A percentile compares a stretch with the other conserved stretches of the same genome.
Conservation (phyloP, 441 rosid genomes). For the Arabidopsis hybrid region DNA sequence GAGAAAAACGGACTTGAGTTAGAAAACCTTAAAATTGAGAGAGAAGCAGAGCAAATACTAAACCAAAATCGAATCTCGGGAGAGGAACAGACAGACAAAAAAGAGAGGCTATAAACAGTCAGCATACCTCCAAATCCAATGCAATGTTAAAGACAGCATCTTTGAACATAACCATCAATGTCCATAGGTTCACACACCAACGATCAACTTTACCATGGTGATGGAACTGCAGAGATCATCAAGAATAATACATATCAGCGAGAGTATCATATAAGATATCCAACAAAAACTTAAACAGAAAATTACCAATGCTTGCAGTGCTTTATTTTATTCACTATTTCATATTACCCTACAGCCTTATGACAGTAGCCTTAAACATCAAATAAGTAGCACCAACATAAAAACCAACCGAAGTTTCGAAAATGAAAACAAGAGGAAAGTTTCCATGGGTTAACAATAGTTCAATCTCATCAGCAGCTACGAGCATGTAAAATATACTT, state of each 20-base stretch:
- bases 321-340: constrained; percentile 5
- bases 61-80: constrained; percentile 6
- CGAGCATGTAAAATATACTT: neutral
- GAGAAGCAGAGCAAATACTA: constrained; percentile 27
- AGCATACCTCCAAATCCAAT: constrained; percentile 63
- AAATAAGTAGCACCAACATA: constrained; percentile 25
- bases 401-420: neutral
- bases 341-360: constrained; percentile 13
- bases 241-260: constrained; percentile 25
- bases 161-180: constrained; percentile 86
- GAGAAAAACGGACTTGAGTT: constrained; percentile 32
- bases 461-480: constrained; percentile 3
- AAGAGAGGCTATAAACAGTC: constrained; percentile 9
- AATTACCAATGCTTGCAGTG: constrained; percentile 2
- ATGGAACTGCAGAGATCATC: constrained; percentile 59
- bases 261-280: constrained; percentile 9
- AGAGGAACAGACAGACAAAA: constrained; percentile 24
- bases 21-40: too few relatives aligned
- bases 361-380: neutral
- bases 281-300: constrained; percentile 9
- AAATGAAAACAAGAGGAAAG: constrained; percentile 12
- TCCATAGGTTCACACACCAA: constrained; percentile 90
- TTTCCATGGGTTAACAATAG: constrained; percentile 6
- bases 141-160: constrained; percentile 72
- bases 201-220: constrained; percentile 76